phyloP scores from a whole-genome alignment of 345 rosid genomes.

The Syzygium grande region DNA sequence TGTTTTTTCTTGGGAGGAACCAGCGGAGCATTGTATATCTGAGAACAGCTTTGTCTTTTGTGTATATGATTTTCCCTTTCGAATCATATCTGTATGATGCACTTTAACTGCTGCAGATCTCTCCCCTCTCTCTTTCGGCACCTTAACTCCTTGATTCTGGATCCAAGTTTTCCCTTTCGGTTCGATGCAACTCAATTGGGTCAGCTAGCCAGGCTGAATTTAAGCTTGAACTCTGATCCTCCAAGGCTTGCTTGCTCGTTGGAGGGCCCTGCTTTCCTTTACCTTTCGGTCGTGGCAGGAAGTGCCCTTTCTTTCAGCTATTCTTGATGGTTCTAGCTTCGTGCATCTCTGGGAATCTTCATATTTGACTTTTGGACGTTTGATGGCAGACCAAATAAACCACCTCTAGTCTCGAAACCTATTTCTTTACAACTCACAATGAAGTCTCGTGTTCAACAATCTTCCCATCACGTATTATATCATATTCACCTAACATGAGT shows the following conservation, averaged over 20 bases:
- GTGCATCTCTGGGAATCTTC: neutral
- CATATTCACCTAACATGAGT: neutral
- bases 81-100: neutral
- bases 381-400: neutral
- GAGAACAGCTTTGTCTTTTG: constrained; percentile 29
- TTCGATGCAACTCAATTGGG: neutral
- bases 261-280: neutral
- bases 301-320: neutral
- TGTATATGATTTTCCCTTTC: constrained; percentile 18
- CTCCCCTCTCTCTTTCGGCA: neutral
- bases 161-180: neutral
- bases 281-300: neutral
- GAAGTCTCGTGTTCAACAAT: neutral
- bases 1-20: constrained; percentile 16
- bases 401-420: neutral
- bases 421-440: neutral
- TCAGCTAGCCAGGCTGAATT: neutral
- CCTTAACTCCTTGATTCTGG: neutral
- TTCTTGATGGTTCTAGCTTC: neutral
- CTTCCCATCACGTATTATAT: neutral
- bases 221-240: neutral
- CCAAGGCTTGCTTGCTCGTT: neutral
- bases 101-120: neutral
- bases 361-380: neutral
- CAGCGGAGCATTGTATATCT: constrained; percentile 46